phyloP scores from a whole-genome alignment of 2,329 filamentous ascomycete species.

The Daldinia sp. region DNA sequence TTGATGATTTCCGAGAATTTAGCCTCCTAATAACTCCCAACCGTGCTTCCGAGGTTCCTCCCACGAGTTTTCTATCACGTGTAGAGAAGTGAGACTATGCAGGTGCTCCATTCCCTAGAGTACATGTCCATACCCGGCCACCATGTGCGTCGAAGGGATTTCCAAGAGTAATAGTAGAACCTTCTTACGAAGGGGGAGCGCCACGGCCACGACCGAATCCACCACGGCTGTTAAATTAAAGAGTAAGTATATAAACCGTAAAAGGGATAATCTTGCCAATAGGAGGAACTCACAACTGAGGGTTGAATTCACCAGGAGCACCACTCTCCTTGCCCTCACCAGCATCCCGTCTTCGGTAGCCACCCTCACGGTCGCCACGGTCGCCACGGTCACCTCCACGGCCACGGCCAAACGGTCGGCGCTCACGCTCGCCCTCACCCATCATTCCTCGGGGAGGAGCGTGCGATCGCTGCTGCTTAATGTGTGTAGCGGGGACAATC shows the following conservation, averaged over 20 bases:
- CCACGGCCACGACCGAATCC: slow-evolving; percentile 91
- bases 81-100: slow-evolving; percentile 61
- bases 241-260: slow-evolving; percentile 31
- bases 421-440: slow-evolving; percentile 85
- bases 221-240: slow-evolving; percentile 72
- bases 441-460: slow-evolving; percentile 99
- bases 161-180: slow-evolving; percentile 57
- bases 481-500: slow-evolving; percentile 99
- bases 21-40: slow-evolving; percentile 55
- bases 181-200: slow-evolving; percentile 74
- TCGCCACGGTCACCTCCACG: slow-evolving; percentile 79
- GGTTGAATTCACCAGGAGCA: slow-evolving; percentile 91
- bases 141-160: slow-evolving; percentile 52
- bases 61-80: slow-evolving; percentile 62
- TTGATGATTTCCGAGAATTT: slow-evolving; percentile 54
- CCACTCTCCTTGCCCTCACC: slow-evolving; percentile 90
- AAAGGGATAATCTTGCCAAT: neutral
- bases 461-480: slow-evolving; percentile 99
- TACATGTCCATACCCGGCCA: slow-evolving; percentile 52
- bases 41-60: slow-evolving; percentile 59
- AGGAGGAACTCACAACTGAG: slow-evolving; percentile 77
- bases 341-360: slow-evolving; percentile 91
- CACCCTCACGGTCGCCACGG: slow-evolving; percentile 87
- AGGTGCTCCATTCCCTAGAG: slow-evolving; percentile 57
- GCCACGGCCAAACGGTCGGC: slow-evolving; percentile 85